Conservation (phyloP, 257 asterid species). For the Misopates orontium region DNA sequence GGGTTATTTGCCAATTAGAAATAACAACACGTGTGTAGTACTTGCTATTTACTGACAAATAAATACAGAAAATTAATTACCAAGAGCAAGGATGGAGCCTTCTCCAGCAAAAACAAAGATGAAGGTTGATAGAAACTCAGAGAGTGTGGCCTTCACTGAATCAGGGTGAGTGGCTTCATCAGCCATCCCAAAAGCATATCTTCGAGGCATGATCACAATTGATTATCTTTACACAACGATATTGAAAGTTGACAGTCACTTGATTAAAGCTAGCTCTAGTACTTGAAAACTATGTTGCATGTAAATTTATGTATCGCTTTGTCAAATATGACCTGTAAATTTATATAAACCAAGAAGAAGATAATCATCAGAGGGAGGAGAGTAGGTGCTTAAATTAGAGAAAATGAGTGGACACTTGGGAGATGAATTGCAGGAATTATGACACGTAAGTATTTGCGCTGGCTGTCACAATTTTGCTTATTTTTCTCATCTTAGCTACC, state of each 20-base stretch:
- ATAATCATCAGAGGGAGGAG: neutral
- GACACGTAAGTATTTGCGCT: constrained; percentile 71
- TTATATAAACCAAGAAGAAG: neutral
- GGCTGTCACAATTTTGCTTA: constrained; percentile 19
- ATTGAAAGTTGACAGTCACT: too few relatives aligned
- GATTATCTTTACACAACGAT: too few relatives aligned
- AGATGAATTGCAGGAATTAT: constrained; percentile 49
- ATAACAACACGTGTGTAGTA: too few relatives aligned
- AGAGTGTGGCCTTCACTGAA: constrained; percentile 73
- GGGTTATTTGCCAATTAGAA: too few relatives aligned
- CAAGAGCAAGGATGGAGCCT: constrained; percentile 85
- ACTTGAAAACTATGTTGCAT: too few relatives aligned
- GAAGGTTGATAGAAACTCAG: constrained; percentile 80
- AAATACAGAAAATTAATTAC: constrained; percentile 26
- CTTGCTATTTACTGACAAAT: too few relatives aligned
- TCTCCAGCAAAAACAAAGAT: constrained; percentile 92
- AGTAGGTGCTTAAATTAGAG: constrained; percentile 25
- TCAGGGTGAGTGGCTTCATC: constrained; percentile 98
- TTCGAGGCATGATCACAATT: constrained; percentile 52
- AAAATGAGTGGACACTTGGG: constrained; percentile 74
- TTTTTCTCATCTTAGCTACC: constrained; percentile 1
- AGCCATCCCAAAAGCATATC: constrained; percentile 74
- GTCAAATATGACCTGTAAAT: too few relatives aligned
- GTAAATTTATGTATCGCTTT: too few relatives aligned
- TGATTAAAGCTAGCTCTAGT: too few relatives aligned